Conservation (phyloP, 1,284 basidiomycete species). For the Peniophora sp. region DNA sequence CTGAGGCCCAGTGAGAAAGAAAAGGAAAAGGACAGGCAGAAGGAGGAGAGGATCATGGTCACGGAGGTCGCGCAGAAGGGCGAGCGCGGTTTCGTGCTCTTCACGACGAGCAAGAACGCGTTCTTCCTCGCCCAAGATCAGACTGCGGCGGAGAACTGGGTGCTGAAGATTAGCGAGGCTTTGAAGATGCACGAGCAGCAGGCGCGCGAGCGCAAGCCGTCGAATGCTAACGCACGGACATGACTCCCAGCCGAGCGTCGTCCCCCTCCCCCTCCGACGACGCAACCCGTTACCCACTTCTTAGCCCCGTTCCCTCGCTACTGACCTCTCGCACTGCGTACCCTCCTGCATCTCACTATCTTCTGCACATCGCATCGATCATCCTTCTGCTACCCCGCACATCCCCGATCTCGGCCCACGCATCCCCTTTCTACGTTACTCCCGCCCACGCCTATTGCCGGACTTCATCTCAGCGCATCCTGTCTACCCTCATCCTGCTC, state of each 20-base stretch:
- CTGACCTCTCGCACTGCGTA: neutral
- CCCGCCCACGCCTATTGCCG: too few relatives aligned
- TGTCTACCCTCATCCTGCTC: too few relatives aligned
- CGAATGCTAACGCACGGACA: conserved; percentile 8
- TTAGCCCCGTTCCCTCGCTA: neutral
- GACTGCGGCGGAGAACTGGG: conserved; percentile 36
- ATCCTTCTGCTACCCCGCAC: neutral
- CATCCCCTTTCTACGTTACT: neutral
- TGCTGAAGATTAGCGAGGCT: conserved; percentile 40
- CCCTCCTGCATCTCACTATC: neutral
- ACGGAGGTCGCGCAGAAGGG: conserved; percentile 44
- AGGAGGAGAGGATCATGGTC: conserved; percentile 27
- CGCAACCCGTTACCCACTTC: too few relatives aligned
- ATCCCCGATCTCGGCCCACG: neutral
- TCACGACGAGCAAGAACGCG: conserved; percentile 48
- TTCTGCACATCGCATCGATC: neutral
- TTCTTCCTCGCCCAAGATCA: conserved; percentile 39
- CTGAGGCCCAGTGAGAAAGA: conserved; percentile 27
- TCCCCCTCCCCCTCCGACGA: neutral
- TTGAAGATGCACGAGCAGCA: conserved; percentile 12
- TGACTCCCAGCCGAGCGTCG: conserved; percentile 9
- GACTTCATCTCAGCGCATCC: too few relatives aligned
- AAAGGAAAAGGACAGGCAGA: conserved; percentile 20
- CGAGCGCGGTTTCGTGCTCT: conserved; percentile 53
- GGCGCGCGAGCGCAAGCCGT: conserved; percentile 7